Base-by-base conservation (phyloP, 768 basidiomycete species). In the Polyporus arcularius region DNA sequence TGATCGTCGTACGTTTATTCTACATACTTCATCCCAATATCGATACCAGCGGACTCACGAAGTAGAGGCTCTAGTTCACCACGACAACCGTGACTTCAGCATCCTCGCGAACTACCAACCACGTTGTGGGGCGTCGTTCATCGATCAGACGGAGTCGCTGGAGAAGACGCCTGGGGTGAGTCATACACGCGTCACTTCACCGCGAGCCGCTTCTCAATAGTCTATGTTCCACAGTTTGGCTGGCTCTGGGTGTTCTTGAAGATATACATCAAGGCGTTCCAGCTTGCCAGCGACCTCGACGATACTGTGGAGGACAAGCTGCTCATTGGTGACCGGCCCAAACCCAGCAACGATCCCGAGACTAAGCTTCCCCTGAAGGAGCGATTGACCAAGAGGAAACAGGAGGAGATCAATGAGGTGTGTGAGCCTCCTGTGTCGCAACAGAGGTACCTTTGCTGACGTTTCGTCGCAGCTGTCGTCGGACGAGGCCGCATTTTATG, bases 81-180 rank as follows among this genome's bases (percentile, higher is more conserved):
- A 87, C 57, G 94, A 96, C 72, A 96, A 96, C 72, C 88, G 94
- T 8, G 94, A 96, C 74, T 88, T 89, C 66, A 79, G 80, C 41
- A 86, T 94, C 49, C 74, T 96, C 28, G 84, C 89, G 7, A 87
- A 87, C 71, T 90, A 92, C 66, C 94, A 96, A 67, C 90, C 91
- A 0, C 75, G 69, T 43, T 72, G 70, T 39, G 76, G 75, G 21
- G 70, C 77, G 10, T 74, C 81, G 5, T 80, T 94, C 57, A 80
- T 87, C 64, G 76, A 85, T 53, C 90, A 92, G 69, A 92, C 88
- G 0, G 72, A 83, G 18, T 73, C 93, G 9, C 86, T 93, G 52
- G 82, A 78, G 16, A 85, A 81, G 53, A 75, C 77, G 26, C 83
- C 86, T 73, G 85, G 86, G 61, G 88, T 91, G 74, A 63, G 86